Percentiles rank a stretch among this genome's conserved stretches.
phyloP scores from a whole-genome alignment of 495 filamentous ascomycete species.

The Tuber calosporum region DNA sequence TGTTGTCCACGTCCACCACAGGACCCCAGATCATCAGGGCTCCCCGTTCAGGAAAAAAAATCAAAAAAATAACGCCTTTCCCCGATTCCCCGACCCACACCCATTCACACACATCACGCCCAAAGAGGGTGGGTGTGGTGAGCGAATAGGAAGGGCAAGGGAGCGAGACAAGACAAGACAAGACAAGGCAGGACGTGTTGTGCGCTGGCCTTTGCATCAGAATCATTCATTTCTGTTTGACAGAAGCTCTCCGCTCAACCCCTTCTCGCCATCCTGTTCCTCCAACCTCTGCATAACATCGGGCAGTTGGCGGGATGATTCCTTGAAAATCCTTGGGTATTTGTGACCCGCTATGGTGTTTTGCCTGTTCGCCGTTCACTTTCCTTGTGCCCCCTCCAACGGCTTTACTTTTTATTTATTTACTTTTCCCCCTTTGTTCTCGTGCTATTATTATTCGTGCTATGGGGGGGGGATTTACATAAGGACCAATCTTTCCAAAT shows the following conservation, averaged over 20 bases:
- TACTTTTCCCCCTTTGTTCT: slow-evolving; percentile 12
- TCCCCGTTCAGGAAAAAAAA: slow-evolving; percentile 28
- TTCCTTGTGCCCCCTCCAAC: slow-evolving; percentile 24
- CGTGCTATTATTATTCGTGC: slow-evolving; percentile 1
- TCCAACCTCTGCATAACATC: slow-evolving; percentile 36
- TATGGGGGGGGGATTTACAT: background rate
- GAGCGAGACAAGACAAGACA: slow-evolving; percentile 8
- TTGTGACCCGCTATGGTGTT: background rate
- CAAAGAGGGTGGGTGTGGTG: slow-evolving; percentile 27
- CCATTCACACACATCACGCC: slow-evolving; percentile 3
- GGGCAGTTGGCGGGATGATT: slow-evolving; percentile 25
- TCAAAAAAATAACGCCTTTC: slow-evolving; percentile 1
- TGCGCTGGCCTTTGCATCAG: slow-evolving; percentile 40
- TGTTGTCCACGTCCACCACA: slow-evolving; percentile 28
- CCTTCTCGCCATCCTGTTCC: background rate
- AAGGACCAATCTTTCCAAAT: slow-evolving; percentile 15
- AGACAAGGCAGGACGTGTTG: slow-evolving; percentile 32
- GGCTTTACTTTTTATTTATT: slow-evolving; percentile 28
- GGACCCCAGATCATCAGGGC: slow-evolving; percentile 22
- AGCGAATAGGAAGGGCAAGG: slow-evolving; percentile 13
- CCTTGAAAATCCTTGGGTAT: slow-evolving; percentile 8
- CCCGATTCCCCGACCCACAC: background rate
- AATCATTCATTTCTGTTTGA: slow-evolving; percentile 36
- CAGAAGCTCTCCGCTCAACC: slow-evolving; percentile 28
- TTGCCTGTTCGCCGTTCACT: background rate